A percentile compares a stretch with the other conserved stretches of the same genome.
phyloP scores from a whole-genome alignment of 257 asterid species.

The Salvia hispanica region DNA sequence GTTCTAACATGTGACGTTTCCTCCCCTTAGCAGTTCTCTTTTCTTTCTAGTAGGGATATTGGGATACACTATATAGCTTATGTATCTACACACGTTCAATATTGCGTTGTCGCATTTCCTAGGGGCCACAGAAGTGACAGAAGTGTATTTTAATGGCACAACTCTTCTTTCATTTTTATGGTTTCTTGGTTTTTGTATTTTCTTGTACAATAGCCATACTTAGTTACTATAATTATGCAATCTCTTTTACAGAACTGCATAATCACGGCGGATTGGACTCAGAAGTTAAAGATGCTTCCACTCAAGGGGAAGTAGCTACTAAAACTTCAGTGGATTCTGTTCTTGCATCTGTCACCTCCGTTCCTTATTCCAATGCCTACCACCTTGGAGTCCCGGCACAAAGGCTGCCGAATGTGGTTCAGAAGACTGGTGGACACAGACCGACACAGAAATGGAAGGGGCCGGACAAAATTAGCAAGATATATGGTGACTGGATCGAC shows the following conservation, averaged over 20 bases:
- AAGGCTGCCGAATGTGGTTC: constrained; percentile 47
- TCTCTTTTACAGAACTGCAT: constrained; percentile 41
- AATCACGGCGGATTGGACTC: constrained; percentile 47
- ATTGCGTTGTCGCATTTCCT: no score
- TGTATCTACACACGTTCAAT: no score
- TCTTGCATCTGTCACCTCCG: constrained; percentile 26
- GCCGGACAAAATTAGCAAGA: constrained; percentile 79
- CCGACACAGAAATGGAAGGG: constrained; percentile 55
- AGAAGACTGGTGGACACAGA: constrained; percentile 38
- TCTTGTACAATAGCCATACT: background rate
- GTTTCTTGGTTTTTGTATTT: background rate
- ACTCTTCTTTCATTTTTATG: background rate
- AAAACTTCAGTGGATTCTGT: constrained; percentile 37
- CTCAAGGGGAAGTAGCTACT: constrained; percentile 47
- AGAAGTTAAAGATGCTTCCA: constrained; percentile 48
- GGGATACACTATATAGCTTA: no score
- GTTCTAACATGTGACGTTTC: no score
- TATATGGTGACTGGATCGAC: constrained; percentile 62
- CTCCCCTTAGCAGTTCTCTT: no score
- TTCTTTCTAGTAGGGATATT: no score
- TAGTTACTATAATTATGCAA: background rate
- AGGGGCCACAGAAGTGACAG: no score
- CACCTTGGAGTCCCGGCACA: constrained; percentile 54
- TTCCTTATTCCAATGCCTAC: constrained; percentile 39
- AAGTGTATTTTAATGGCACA: background rate